Conservation (phyloP, 805 yeast genomes). For the Candida arabinofermentans region DNA sequence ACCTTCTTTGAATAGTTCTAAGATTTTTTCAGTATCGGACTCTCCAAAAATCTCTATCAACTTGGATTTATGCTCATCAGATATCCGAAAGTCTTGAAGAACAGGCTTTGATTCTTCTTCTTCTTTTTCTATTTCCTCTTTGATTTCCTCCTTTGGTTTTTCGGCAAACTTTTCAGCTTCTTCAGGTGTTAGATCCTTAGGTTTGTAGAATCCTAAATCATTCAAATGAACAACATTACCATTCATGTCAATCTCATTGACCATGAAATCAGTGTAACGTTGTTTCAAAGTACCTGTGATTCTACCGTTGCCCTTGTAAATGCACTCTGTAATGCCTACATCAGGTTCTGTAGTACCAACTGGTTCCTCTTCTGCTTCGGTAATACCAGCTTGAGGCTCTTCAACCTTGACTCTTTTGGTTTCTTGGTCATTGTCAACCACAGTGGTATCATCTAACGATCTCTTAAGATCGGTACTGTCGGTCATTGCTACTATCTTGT, state of each 20-base stretch:
- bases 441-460: not conserved
- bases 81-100: conserved; percentile 33
- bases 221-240: conserved; percentile 71
- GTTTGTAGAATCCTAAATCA: conserved; percentile 53
- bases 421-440: not conserved
- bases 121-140: conserved; percentile 34
- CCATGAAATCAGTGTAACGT: conserved; percentile 89
- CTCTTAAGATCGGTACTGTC: conserved; percentile 8
- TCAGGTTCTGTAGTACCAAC: conserved; percentile 62
- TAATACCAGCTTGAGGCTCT: not conserved
- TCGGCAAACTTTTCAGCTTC: conserved; percentile 33
- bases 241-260: conserved; percentile 71
- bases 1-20: conserved; percentile 50
- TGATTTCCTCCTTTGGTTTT: conserved; percentile 35
- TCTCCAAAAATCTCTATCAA: conserved; percentile 56
- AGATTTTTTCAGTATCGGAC: conserved; percentile 51
- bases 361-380: not conserved
- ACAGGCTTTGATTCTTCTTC: conserved; percentile 27
- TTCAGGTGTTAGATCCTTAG: not conserved
- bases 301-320: conserved; percentile 53
- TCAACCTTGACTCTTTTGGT: conserved; percentile 4
- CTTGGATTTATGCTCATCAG: conserved; percentile 41
- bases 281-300: conserved; percentile 81
- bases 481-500: too few relatives aligned
- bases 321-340: conserved; percentile 81